Evolutionary conservation across 129 eudicot species (phyloP), one percentile per base, ranked within the genome.

Genomic region (Flaveria trinervia): DNA sequence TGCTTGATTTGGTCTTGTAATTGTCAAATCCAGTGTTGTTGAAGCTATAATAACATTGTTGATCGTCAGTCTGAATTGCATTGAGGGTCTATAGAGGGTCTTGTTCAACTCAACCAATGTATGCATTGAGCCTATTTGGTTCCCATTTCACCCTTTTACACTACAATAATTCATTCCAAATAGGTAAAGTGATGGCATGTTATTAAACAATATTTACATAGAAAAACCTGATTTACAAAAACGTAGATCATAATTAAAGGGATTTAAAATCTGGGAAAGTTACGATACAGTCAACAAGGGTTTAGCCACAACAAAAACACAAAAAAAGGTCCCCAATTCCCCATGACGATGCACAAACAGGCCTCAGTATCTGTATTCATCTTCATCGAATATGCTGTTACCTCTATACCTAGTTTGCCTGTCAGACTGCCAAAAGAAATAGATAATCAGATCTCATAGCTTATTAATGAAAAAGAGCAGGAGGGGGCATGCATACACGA

Each of bases 341-440:
- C 36, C 20, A 28, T 54, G 22, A 65, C 9, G 16, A 66, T 66
- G 71, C 51, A 17, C 28, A 7, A 39, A 68, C 70, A 67, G 66
- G 28, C 67, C 65, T 84, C 78, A 88, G 72, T 85, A 89, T 75
- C 86, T 78, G 77, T 85, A 76, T 48, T 84, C 84, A 28, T 84
- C 89, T 18, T 84, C 96, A 43, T 84, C 73, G 56, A 81, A 87
- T 9, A 86, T 65, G 84, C 18, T 26, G 83, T 73, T 67, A 59
- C 82, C 86, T 57, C 78, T 82, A 52, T 68, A 60, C 66, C 82
- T 73, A 13, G 78, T 73, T 66, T 84, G 92, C 84, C 86, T 85
- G 50, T 86, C 92, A 74, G 83, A 74, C 93, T 87, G 80, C 86
- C 3, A 1, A 52, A 76, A 72, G 65, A 68, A 61, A 61, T 4